Evolutionary conservation across 805 yeast species (phyloP).

Genomic region (Starmerella asiatica): DNA sequence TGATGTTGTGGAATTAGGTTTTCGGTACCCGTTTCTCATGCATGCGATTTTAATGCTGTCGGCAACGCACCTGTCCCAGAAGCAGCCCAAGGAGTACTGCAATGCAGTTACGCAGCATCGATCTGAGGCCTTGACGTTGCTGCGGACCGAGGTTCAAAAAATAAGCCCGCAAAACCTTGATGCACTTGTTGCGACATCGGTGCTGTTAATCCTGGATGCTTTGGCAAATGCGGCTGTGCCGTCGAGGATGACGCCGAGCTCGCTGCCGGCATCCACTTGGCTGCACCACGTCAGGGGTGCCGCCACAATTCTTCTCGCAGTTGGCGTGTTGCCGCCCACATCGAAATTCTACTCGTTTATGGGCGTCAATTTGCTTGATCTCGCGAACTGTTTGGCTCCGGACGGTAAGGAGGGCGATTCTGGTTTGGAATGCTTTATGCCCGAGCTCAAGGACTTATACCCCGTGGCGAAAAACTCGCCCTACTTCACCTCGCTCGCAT

Average conservation of each 20-base stretch:
- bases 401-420: conserved; percentile 10
- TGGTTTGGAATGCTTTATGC: conserved; percentile 54
- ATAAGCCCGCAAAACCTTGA: conserved; percentile 70
- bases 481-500: conserved; percentile 73
- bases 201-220: conserved; percentile 82
- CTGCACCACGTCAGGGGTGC: conserved; percentile 94
- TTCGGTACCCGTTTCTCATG: conserved; percentile 80
- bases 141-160: conserved; percentile 75
- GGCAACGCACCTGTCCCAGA: conserved; percentile 74
- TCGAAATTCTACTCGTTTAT: conserved; percentile 56
- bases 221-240: conserved; percentile 76
- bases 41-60: conserved; percentile 82
- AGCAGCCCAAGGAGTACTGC: conserved; percentile 37
- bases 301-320: conserved; percentile 87
- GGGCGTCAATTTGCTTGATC: conserved; percentile 78
- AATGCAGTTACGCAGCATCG: conserved; percentile 59
- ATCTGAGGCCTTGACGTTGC: conserved; percentile 66
- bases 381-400: conserved; percentile 34
- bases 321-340: conserved; percentile 73
- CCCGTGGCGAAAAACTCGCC: conserved; percentile 79
- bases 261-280: conserved; percentile 90
- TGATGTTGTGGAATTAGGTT: conserved; percentile 79
- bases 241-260: conserved; percentile 32
- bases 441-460: conserved; percentile 67
- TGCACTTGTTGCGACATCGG: conserved; percentile 83